Base-by-base conservation (phyloP, 208 protist genomes). In the Leishmania aethiopica region DNA sequence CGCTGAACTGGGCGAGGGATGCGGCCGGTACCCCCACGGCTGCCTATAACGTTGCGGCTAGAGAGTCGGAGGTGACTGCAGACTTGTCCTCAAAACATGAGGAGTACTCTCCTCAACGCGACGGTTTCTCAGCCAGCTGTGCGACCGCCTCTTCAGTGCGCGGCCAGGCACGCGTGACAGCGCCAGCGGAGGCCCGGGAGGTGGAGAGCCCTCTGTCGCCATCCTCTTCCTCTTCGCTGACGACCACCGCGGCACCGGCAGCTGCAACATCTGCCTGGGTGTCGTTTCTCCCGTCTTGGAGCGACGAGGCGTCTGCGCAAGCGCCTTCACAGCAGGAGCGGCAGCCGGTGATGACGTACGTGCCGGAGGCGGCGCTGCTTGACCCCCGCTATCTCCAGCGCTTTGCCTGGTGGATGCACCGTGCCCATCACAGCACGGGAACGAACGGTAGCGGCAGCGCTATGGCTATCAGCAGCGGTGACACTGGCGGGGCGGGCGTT, bases 341-440 rank as follows among this genome's bases (percentile, higher is more conserved):
- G 45, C 40, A 74, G 66, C 5, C 66, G 69, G 53, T 47, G 55
- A 49, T 78, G 75, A 53, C 57, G 75, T 84, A 84, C 55, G 89
- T 93, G 71, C 90, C 89, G 15, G 92, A 95, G 82, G 73, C 76
- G 40, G 92, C 91, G 37, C 86, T 95, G 69, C 82, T 95, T 3
- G 88, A 94, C 60, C 86, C 87, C 42, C 75, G 83, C 15, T 94
- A 94, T 73, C 78, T 91, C 3, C 81, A 83, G 49, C 88, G 90
- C 49, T 94, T 95, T 78, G 85, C 88, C 10, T 84, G 81, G 62
- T 91, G 86, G 87, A 82, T 89, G 75, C 84, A 86, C 69, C 62
- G 81, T 45, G 76, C 80, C 0, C 70, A 89, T 17, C 86, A 89
- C 80, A 28, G 66, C 67, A 51, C 60, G n/a, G 62, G 64, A 49